Conservation (phyloP, 2,329 filamentous ascomycete genomes). For the Hypoxylon sp. region DNA sequence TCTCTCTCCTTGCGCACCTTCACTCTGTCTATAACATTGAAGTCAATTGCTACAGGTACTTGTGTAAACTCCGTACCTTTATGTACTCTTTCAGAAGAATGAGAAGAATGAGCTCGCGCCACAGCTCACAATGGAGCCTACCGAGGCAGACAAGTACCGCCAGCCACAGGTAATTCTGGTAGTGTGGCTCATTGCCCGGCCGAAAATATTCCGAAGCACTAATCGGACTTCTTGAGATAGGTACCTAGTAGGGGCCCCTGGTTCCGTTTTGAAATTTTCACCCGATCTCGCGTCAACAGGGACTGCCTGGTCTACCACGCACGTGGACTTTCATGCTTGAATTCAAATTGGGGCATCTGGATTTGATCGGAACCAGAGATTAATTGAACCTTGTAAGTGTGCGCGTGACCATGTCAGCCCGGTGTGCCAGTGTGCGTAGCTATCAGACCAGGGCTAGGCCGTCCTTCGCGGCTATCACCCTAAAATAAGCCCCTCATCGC, state of each 20-base stretch:
- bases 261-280: no score
- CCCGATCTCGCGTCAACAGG: not conserved
- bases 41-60: no score
- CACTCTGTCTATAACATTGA: not conserved
- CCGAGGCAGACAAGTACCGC: not conserved
- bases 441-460: no score
- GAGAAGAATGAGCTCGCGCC: not conserved
- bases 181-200: constrained; percentile 4
- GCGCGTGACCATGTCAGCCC: constrained; percentile 14
- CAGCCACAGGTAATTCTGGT: constrained; percentile 13
- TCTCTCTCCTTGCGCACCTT: not conserved
- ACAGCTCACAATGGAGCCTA: constrained; percentile 1
- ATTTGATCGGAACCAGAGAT: not conserved
- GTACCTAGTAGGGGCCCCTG: no score
- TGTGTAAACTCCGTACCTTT: no score
- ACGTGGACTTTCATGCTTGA: no score
- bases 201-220: constrained; percentile 3
- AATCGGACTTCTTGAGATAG: not conserved
- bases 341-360: no score
- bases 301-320: not conserved
- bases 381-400: constrained; percentile 2
- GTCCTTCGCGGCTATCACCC: not conserved
- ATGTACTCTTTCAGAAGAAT: no score
- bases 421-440: no score
- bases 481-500: not conserved